Conservation (phyloP, 139 green algal species). For the Tetraselmis chui region DNA sequence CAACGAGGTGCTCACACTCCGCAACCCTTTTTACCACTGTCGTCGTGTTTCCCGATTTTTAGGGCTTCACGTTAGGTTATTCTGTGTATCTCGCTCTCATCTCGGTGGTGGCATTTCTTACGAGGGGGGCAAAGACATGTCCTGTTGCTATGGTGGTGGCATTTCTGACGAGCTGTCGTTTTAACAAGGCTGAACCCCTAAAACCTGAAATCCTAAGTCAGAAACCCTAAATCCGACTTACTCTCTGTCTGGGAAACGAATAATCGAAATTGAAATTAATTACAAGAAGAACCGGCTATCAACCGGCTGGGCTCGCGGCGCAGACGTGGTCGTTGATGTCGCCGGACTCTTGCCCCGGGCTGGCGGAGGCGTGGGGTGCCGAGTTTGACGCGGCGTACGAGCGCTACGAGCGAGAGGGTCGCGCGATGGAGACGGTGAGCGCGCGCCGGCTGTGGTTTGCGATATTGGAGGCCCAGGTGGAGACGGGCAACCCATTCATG, state of each 20-base stretch:
- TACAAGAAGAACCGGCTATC: background rate
- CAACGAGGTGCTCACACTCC: conserved; percentile 21
- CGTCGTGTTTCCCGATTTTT: too few species aligned
- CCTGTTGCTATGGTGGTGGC: too few species aligned
- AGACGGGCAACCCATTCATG: conserved; percentile 99
- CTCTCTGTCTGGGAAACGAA: too few species aligned
- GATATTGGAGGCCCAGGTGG: conserved; percentile 95
- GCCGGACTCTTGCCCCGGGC: conserved; percentile 89
- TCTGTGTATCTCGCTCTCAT: too few species aligned
- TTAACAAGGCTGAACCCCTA: too few species aligned
- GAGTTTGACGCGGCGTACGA: conserved; percentile 86
- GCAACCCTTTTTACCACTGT: too few species aligned
- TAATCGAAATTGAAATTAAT: conserved; percentile 9
- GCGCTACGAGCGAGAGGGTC: conserved; percentile 70
- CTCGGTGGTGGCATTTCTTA: too few species aligned
- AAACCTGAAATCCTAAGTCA: too few species aligned
- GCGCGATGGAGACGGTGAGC: conserved; percentile 70
- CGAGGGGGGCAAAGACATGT: too few species aligned
- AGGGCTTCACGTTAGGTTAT: too few species aligned
- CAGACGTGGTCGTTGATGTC: conserved; percentile 93
- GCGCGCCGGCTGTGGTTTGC: conserved; percentile 98
- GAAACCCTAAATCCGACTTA: too few species aligned
- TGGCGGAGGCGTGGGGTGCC: conserved; percentile 91
- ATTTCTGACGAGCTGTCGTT: too few species aligned
- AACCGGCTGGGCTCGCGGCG: background rate